phyloP scores from a whole-genome alignment of 75 land plant genomes.

The Selaginella tamariscina region DNA sequence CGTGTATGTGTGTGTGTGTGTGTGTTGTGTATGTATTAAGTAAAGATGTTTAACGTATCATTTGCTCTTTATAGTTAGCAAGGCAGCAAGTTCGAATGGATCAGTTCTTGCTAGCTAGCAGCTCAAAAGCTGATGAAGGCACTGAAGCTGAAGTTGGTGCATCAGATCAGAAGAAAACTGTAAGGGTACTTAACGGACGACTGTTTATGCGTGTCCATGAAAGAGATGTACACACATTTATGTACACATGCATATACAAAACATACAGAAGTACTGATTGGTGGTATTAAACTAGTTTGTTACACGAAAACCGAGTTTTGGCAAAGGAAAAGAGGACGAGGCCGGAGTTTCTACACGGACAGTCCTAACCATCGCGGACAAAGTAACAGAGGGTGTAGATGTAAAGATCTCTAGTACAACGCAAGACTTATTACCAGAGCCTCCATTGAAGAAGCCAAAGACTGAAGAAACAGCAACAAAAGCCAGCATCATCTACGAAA shows the following conservation, averaged over 20 bases:
- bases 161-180: neutral
- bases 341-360: neutral
- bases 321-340: neutral
- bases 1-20: too few species aligned
- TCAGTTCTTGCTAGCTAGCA: constrained; percentile 15
- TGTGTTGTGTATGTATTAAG: too few species aligned
- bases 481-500: neutral
- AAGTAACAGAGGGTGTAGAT: neutral
- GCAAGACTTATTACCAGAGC: too few species aligned
- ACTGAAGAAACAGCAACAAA: neutral
- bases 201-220: too few species aligned
- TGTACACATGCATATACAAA: too few species aligned
- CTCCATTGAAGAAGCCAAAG: neutral
- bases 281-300: too few species aligned
- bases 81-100: constrained; percentile 18
- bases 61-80: neutral
- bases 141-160: neutral
- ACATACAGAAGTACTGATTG: too few species aligned
- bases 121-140: neutral
- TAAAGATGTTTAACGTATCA: too few species aligned
- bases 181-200: too few species aligned
- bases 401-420: neutral
- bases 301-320: neutral
- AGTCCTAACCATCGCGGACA: neutral
- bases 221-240: too few species aligned